Evolutionary conservation across 768 basidiomycete genomes (phyloP).

Genomic region (Cubamyces lactineus): DNA sequence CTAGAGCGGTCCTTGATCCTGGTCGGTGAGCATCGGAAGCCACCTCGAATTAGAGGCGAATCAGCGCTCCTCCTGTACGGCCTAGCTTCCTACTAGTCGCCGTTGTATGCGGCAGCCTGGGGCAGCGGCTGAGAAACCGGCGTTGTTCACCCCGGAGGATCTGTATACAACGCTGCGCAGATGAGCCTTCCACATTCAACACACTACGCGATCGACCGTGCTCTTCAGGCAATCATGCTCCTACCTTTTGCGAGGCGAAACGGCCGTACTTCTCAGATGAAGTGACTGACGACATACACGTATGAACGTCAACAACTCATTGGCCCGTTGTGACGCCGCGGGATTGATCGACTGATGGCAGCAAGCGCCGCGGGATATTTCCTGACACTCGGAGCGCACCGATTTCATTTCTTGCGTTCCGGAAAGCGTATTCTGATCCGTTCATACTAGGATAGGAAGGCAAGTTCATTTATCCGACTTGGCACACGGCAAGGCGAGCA

Average conservation of each 20-base stretch:
- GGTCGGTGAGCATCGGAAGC: background rate
- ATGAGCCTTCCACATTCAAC: too few relatives aligned
- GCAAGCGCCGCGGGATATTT: background rate
- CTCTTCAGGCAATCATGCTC: too few relatives aligned
- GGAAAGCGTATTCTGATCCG: too few relatives aligned
- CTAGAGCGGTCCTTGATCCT: constrained; percentile 5
- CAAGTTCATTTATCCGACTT: background rate
- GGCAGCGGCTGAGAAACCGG: too few relatives aligned
- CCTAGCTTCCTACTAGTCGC: background rate
- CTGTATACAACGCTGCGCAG: too few relatives aligned
- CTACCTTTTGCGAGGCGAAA: too few relatives aligned
- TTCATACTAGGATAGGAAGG: background rate
- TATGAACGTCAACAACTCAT: background rate
- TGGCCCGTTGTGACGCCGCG: background rate
- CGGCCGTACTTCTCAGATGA: too few relatives aligned
- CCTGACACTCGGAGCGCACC: constrained; percentile 12
- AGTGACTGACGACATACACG: background rate
- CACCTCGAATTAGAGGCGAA: background rate
- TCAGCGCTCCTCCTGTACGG: background rate
- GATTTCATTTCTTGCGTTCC: constrained; percentile 1
- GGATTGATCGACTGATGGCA: background rate
- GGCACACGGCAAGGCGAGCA: background rate
- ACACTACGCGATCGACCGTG: too few relatives aligned
- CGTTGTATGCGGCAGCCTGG: too few relatives aligned
- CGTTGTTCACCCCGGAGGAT: too few relatives aligned